phyloP scores from a whole-genome alignment of 2,329 filamentous ascomycete genomes.

The Ophiostoma fasciatum region DNA sequence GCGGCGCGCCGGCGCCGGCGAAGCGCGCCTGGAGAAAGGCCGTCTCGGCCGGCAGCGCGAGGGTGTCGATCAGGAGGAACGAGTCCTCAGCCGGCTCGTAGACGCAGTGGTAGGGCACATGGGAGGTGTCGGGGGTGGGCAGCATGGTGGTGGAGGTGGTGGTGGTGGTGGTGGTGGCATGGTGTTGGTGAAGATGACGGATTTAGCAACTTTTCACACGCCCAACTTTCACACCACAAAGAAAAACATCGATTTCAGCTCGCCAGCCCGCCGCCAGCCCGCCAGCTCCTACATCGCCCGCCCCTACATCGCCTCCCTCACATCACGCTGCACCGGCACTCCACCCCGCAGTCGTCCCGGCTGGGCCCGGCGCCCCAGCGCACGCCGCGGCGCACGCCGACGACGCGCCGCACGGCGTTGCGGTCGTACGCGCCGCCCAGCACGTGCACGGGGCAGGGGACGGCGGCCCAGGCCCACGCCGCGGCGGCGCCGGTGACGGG shows the following conservation, averaged over 20 bases:
- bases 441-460: constrained; percentile 28
- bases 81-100: constrained; percentile 97
- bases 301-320: constrained; percentile 14
- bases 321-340: constrained; percentile 24
- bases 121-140: constrained; percentile 82
- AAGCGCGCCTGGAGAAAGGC: constrained; percentile 56
- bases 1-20: constrained; percentile 16
- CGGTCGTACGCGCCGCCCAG: constrained; percentile 28
- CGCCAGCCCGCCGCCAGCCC: too few species aligned
- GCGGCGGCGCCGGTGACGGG: background rate
- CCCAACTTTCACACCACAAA: constrained; percentile 1
- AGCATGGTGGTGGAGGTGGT: constrained; percentile 48
- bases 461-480: constrained; percentile 9
- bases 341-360: constrained; percentile 22
- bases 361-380: constrained; percentile 33
- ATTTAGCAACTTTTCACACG: too few species aligned
- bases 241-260: background rate
- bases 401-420: constrained; percentile 32
- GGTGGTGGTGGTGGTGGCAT: background rate
- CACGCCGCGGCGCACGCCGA: constrained; percentile 26
- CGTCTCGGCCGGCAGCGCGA: constrained; percentile 57
- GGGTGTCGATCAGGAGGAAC: constrained; percentile 81
- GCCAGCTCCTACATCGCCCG: too few species aligned
- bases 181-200: background rate
- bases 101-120: constrained; percentile 75